These are phyloP conservation scores for Phytophthora tubulina DNA, from an alignment of 352 stramenopile species.

Conservation along the genomic window DNA sequence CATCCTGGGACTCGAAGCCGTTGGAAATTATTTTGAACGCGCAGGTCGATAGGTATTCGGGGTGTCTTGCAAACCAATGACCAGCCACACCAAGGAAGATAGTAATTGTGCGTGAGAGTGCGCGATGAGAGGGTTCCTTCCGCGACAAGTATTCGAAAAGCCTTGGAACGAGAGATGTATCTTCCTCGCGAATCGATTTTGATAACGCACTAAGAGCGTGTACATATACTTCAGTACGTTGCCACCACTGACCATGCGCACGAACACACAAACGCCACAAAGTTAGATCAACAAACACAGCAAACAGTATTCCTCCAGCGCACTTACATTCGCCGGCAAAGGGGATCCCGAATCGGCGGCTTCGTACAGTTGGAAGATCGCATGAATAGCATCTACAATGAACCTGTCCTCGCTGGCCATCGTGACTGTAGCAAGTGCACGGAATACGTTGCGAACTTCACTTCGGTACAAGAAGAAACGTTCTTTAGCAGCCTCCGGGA, in stretches of 20 bases:
- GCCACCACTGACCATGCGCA: conserved; percentile 65
- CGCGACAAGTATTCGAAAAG: conserved; percentile 81
- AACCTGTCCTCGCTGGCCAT: conserved; percentile 79
- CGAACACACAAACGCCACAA: neutral
- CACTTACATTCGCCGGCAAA: conserved; percentile 51
- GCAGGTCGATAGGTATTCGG: conserved; percentile 58
- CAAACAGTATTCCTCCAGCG: conserved; percentile 4
- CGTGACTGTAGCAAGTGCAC: conserved; percentile 78
- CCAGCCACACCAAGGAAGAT: conserved; percentile 79
- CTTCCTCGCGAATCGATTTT: conserved; percentile 83
- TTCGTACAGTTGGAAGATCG: conserved; percentile 82
- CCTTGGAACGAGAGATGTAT: conserved; percentile 76
- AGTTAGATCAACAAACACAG: conserved; percentile 23
- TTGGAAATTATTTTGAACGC: conserved; percentile 81
- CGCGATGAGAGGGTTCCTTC: conserved; percentile 68
- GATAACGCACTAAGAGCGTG: conserved; percentile 83
- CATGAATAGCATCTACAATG: conserved; percentile 76
- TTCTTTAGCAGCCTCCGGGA: conserved; percentile 62
- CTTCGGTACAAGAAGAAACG: conserved; percentile 76
- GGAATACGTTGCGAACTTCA: conserved; percentile 80
- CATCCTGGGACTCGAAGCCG: conserved; percentile 62
- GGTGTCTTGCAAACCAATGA: conserved; percentile 81
- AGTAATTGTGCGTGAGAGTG: conserved; percentile 65
- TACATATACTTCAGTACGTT: conserved; percentile 83
- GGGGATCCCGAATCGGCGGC: conserved; percentile 48